Evolutionary conservation across 306 rosid species (phyloP), one percentile per base, ranked within the genome.

Genomic region (Rosa persica): DNA sequence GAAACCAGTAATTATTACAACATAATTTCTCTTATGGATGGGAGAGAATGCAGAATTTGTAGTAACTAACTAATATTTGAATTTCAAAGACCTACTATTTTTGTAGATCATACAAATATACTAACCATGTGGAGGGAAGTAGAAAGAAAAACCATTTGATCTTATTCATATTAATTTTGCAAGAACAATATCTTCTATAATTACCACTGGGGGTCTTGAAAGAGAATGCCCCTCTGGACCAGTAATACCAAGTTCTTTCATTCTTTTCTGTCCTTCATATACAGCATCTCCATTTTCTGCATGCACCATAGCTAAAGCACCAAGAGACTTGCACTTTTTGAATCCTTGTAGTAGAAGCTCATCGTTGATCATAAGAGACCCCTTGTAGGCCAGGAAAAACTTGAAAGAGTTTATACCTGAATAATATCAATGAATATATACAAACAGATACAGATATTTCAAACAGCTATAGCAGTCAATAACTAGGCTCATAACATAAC

Each of bases 201-300:
- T 82, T 85, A 94, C 97, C 95, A 80, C 85, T 58, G 97, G 84
- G 57, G 97, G 98, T 85, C 98, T 89, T 30, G 98, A 94, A 83
- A 94, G 97, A 75, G 95, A 88, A 42, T 92, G 97, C 25, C 98
- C 98, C 90, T 90, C 97, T 47, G 98, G 98, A 79, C 97, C 98
- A 66, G 95, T 90, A 81, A 94, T 90, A 75, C 97, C 97, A 61
- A 94, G 97, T 84, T 92, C 98, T 79, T 86, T 90, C 93, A 94
- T 94, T 86, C 88, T 89, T 39, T 85, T 84, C 72, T 94, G 98
- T 71, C 98, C 98, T 90, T 89, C 97, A 52, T 75, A 80, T 38
- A 92, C 97, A 70, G 91, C 97, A 80, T 94, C 97, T 74, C 97
- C 98, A 87, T 92, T 94, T 90, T 94, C 98, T 62, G 97, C 98